phyloP scores from a whole-genome alignment of 805 yeast species.

The Candida rishiriensis region DNA sequence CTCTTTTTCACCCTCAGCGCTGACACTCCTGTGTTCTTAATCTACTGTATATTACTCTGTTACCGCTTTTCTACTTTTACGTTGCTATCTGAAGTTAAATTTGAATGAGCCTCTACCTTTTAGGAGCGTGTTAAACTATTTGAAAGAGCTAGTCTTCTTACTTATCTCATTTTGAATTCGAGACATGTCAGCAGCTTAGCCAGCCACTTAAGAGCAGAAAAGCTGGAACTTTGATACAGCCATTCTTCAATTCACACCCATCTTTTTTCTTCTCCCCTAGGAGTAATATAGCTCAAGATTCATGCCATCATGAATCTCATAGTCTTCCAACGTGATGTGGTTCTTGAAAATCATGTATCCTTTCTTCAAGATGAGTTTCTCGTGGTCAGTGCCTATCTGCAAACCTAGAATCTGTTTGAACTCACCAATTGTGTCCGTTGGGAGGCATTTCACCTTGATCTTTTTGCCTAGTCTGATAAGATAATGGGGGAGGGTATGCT shows the following conservation, averaged over 20 bases:
- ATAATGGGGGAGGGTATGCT: slow-evolving; percentile 20
- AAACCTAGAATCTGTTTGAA: slow-evolving; percentile 78
- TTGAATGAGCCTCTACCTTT: too few relatives aligned
- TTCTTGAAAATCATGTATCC: slow-evolving; percentile 84
- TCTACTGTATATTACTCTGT: background rate
- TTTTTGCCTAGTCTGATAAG: slow-evolving; percentile 70
- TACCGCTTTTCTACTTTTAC: background rate
- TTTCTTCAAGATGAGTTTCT: slow-evolving; percentile 69
- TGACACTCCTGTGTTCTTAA: background rate
- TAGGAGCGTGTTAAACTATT: too few relatives aligned
- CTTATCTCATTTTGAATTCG: too few relatives aligned
- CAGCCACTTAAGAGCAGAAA: too few relatives aligned
- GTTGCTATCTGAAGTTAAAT: background rate
- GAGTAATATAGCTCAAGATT: slow-evolving; percentile 80
- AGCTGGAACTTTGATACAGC: background rate
- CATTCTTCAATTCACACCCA: background rate
- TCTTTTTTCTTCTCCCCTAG: slow-evolving; percentile 20
- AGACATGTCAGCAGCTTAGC: too few relatives aligned
- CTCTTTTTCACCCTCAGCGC: background rate
- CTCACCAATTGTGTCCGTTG: slow-evolving; percentile 83
- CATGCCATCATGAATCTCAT: slow-evolving; percentile 87
- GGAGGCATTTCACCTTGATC: slow-evolving; percentile 80
- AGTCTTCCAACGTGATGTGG: slow-evolving; percentile 89
- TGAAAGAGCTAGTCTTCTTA: too few relatives aligned
- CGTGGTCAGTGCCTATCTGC: slow-evolving; percentile 74